Evolutionary conservation across 192 early-diverging fungal species (phyloP), one percentile per base, ranked within the genome.

Genomic region (Allomyces javanicus): DNA sequence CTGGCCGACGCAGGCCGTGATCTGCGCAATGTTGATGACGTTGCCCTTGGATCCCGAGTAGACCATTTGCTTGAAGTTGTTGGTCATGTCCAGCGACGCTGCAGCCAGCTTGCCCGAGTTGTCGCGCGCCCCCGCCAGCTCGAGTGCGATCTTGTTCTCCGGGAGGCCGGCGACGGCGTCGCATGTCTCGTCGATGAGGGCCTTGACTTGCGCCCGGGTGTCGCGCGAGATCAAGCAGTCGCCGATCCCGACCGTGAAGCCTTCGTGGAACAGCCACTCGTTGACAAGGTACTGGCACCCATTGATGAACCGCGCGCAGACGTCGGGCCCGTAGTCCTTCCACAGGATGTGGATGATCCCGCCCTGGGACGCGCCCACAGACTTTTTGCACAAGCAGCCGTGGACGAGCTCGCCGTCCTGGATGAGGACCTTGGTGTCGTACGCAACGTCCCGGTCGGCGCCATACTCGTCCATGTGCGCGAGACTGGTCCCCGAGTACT

Each of bases 1-100:
- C 75, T 96, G 96, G 58, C 96, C 96, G 17, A 99, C 94, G 87
- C 89, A 92, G 22, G 92, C 93, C n/a, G 91, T 80, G 89, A 99
- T 99, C 78, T 99, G 96, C 24, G 94, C 91, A 44, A 95, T 86
- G 74, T 99, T 99, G 66, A 99, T 89, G 66, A 85, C 85, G 12
- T 88, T 91, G 63, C 96, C 96, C 72, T 99, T 99, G 43, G 94
- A 93, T 64, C 96, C 96, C 24, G 93, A 81, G 43, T 91, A 83
- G 25, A 92, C 89, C 96, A 99, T 99, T 79, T 93, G 89, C 55
- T 89, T 87, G 62, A 93, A 87, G 76, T 98, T 98, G 78, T 98
- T 98, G 67, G 85, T 83, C 74, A 93, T 87, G 71, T 86, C 87
- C 68, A 96, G 82, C 44, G 79, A 84, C 55, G 79, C 78, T 68